These are phyloP conservation scores for Cystobasidium sp. DNA, from an alignment of 1,284 basidiomycete species.

Conservation along the genomic window DNA sequence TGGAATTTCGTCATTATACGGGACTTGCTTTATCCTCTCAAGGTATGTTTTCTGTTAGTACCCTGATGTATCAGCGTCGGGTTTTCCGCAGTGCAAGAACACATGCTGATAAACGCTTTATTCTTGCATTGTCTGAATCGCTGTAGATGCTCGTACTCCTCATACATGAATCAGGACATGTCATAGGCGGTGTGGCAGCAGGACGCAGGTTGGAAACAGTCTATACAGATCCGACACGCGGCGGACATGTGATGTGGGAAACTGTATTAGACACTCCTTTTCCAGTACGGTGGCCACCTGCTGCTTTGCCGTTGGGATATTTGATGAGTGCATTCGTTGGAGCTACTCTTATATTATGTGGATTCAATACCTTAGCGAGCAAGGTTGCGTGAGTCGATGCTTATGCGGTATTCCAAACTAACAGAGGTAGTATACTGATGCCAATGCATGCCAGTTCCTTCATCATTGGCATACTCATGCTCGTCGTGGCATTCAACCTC, in stretches of 20 bases:
- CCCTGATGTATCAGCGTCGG: too few relatives aligned
- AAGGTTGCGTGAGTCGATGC: conserved; percentile 48
- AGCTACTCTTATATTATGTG: conserved; percentile 51
- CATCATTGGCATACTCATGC: conserved; percentile 30
- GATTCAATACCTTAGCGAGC: conserved; percentile 53
- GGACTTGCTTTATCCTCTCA: conserved; percentile 51
- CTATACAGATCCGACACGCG: conserved; percentile 47
- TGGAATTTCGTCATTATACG: conserved; percentile 53
- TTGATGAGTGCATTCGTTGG: conserved; percentile 50
- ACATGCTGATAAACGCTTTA: neutral
- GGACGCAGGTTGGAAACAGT: conserved; percentile 44
- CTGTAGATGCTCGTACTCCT: conserved; percentile 48
- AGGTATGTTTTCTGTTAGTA: too few relatives aligned
- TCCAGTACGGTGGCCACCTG: conserved; percentile 32
- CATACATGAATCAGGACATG: conserved; percentile 52
- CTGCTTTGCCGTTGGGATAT: conserved; percentile 48
- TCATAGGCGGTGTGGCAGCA: conserved; percentile 44
- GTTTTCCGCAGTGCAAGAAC: too few relatives aligned
- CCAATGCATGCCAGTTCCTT: conserved; percentile 9
- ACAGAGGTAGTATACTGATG: neutral
- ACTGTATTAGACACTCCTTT: neutral
- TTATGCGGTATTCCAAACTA: neutral
- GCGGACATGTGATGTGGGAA: conserved; percentile 39
- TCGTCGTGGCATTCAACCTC: conserved; percentile 25
- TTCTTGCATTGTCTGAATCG: neutral